Conservation (phyloP, 2,329 filamentous ascomycete species). For the Scopulariopsis brevicaulis region DNA sequence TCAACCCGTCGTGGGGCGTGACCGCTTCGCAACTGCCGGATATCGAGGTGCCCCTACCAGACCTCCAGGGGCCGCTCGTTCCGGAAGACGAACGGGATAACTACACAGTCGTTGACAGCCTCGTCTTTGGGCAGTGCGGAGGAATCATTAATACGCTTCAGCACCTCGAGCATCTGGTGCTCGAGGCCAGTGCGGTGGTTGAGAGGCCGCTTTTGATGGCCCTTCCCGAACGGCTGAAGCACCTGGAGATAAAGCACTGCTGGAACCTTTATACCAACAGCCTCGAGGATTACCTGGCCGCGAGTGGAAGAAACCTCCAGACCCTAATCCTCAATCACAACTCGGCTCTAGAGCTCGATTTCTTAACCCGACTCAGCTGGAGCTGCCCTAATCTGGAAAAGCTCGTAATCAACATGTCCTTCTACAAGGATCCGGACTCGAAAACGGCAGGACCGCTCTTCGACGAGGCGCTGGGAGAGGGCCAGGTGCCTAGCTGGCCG, state of each 20-base stretch:
- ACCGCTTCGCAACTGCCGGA: neutral
- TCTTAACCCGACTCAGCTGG: slow-evolving; percentile 53
- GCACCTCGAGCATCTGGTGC: slow-evolving; percentile 52
- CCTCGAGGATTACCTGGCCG: slow-evolving; percentile 52
- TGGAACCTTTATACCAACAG: slow-evolving; percentile 59
- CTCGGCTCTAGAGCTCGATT: slow-evolving; percentile 63
- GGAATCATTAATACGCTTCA: slow-evolving; percentile 35
- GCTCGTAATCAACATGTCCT: slow-evolving; percentile 68
- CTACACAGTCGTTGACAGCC: neutral
- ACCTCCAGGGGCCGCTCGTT: neutral
- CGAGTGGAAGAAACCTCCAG: slow-evolving; percentile 56
- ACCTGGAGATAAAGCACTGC: slow-evolving; percentile 69
- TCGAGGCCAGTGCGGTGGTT: slow-evolving; percentile 65
- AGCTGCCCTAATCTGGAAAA: slow-evolving; percentile 61
- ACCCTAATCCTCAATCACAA: slow-evolving; percentile 68
- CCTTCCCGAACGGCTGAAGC: slow-evolving; percentile 54
- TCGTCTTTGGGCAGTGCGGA: slow-evolving; percentile 7
- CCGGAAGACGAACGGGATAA: neutral
- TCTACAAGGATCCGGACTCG: slow-evolving; percentile 59
- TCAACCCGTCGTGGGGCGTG: neutral
- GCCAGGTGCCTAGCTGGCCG: slow-evolving; percentile 71
- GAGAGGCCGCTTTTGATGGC: slow-evolving; percentile 56
- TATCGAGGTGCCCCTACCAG: too few species aligned
- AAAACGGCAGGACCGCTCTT: slow-evolving; percentile 68
- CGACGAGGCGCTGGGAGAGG: slow-evolving; percentile 49